Base-by-base conservation (phyloP, 768 basidiomycete species). In the Daedaleopsis sinensis region DNA sequence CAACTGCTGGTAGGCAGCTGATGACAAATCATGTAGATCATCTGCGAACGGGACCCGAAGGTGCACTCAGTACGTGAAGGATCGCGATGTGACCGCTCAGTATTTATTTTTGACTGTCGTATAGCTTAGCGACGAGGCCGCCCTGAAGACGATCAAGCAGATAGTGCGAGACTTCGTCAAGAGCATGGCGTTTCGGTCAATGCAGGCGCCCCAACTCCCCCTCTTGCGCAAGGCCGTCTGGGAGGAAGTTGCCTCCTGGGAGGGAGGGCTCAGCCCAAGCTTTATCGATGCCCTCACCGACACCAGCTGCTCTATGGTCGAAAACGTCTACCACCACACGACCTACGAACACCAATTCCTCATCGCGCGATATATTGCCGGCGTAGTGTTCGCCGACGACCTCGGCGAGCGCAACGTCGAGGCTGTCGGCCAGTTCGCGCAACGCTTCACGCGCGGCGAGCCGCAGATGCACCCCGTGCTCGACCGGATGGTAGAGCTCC, bases 311-410 rank as follows among this genome's bases (percentile, higher is more conserved):
- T 36, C 27, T 44, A 48, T 54, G 44, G 61, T 46, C 12, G 56
- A 62, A 35, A 59, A 55, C 18, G 61, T 60, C 3, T 67, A 64
- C 61, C 37, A 23, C 5, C 66, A 67, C 19, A 64, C 53, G 21
- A 27, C 38, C 12, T 50, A 57, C 64, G 60, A 74, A 37, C 72
- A 70, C 1, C 69, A 69, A 50, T 69, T 77, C 10, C 70, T 73
- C 61, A 76, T 80, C 35, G 73, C 78, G 3, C 67, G 80, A 11
- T 80, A 72, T 61, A 80, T 79, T 1, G 72, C 78, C 0, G 76
- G 71, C 48, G 54, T 70, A 15, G 73, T 74, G 53, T 76, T 66
- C 44, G 58, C 76, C 32, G 81, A 82, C 62, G 79, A 82, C 60
- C 65, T 72, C 15, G 61, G 66, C 2, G 24, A 54, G 18, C 44